Evolutionary conservation across 768 basidiomycete species (phyloP), one percentile per base, ranked within the genome.

Genomic region (Rhodotorula paludigena): DNA sequence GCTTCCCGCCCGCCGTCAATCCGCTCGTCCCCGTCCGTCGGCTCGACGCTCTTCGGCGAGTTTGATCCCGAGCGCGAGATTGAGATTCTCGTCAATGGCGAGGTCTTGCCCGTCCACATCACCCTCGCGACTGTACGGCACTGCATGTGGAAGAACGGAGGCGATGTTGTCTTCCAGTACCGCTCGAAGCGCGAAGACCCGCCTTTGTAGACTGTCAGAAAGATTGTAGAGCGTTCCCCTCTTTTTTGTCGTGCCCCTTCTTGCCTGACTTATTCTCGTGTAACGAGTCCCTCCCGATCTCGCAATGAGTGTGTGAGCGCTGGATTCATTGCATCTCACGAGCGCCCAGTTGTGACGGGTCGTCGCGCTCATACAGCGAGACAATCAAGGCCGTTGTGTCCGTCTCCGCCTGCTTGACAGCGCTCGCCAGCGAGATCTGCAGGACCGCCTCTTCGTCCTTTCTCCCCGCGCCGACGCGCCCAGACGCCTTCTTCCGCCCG

Each of bases 91-190:
- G 96, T 92, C 78, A 90, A 90, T 72, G 89, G 90, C 68, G 81
- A 83, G n/a, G 80, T 89, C 23, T 81, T 98, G 41, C 88, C 93
- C 32, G 81, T 88, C 35, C 85, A 87, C 71, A 92, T 94, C 86
- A 93, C 89, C 10, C 82, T 99, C 42, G 93, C 89, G 8, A 88
- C 89, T 25, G 87, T 93, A 64, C 86, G 90, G 67, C 91, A 93
- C 77, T 96, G 85, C 74, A 84, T 92, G 30, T 96, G 90, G 91
- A 85, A 74, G 68, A 51, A 55, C 28, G 65, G 68, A 2, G 73
- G 73, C 5, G 75, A 76, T 41, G 52, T 76, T 18, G 49, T 71
- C 20, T 47, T 75, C 23, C 28, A 30, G 15, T 75, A 75, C 45
- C 68, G 75, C 23, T 30, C 60, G 25, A 48, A 36, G 30, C 38